Conservation (phyloP, 2,329 filamentous ascomycete genomes). For the Curvularia sp. region DNA sequence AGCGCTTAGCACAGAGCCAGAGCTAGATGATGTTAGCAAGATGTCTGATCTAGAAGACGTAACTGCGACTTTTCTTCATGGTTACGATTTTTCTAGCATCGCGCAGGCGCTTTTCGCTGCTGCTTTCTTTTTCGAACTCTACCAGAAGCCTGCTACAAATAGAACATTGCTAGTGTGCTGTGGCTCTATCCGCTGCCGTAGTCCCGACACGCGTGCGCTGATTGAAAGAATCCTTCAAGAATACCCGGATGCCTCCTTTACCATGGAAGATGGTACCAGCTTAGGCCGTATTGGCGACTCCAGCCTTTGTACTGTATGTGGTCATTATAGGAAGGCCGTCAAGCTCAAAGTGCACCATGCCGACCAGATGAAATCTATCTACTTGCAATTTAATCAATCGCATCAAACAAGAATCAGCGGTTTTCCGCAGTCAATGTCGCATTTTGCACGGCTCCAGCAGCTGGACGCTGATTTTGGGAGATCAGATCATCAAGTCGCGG, state of each 20-base stretch:
- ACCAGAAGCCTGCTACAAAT: constrained; percentile 3
- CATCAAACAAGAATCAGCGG: constrained; percentile 19
- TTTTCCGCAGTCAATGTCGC: constrained; percentile 19
- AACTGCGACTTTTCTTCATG: constrained; percentile 12
- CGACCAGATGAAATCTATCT: constrained; percentile 16
- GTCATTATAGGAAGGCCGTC: constrained; percentile 16
- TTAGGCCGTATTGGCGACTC: constrained; percentile 4
- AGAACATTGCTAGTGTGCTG: constrained; percentile 4
- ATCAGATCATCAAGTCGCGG: constrained; percentile 12
- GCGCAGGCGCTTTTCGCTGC: constrained; percentile 14
- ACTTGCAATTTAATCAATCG: constrained; percentile 14
- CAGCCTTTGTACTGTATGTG: constrained; percentile 13
- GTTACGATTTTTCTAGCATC: constrained; percentile 19
- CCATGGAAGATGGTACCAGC: constrained; percentile 13
- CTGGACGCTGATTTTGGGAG: constrained; percentile 21
- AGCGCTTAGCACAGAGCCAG: constrained; percentile 9
- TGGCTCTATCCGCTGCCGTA: constrained; percentile 19
- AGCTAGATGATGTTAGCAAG: too few relatives aligned
- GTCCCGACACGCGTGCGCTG: constrained; percentile 12
- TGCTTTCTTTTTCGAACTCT: constrained; percentile 25
- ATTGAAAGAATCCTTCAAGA: constrained; percentile 20
- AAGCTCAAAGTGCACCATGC: constrained; percentile 12
- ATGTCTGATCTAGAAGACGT: constrained; percentile 20
- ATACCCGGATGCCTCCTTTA: constrained; percentile 17
- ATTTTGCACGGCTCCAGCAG: constrained; percentile 15